Evolutionary conservation across 768 basidiomycete genomes (phyloP).

Genomic region (Trametes coccinea): DNA sequence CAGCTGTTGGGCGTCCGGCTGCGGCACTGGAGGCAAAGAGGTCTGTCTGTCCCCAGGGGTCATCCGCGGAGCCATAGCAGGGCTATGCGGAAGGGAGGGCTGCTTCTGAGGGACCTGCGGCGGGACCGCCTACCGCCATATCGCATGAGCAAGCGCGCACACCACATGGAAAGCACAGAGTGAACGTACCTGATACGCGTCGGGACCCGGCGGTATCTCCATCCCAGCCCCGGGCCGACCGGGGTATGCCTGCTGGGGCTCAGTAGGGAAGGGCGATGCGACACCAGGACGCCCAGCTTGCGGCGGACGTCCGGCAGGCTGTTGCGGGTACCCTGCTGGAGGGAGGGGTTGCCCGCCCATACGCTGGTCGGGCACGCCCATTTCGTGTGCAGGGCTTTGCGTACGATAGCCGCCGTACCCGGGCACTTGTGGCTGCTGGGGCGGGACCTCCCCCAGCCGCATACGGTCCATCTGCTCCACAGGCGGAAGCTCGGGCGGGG

Average conservation of each 20-base stretch:
- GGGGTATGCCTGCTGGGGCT: conserved; percentile 32
- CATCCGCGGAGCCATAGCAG: conserved; percentile 20
- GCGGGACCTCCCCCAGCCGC: conserved; percentile 20
- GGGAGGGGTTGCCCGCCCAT: conserved; percentile 11
- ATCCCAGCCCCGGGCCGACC: conserved; percentile 39
- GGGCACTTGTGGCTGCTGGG: conserved; percentile 8
- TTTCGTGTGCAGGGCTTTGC: conserved; percentile 11
- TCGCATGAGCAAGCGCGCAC: conserved; percentile 8
- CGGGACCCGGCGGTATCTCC: conserved; percentile 28
- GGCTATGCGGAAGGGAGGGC: conserved; percentile 23
- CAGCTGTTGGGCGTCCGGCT: conserved; percentile 31
- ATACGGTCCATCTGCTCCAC: conserved; percentile 30
- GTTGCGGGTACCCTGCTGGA: conserved; percentile 19
- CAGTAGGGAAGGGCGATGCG: conserved; percentile 48
- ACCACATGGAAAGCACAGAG: conserved; percentile 5
- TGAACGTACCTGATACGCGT: conserved; percentile 41
- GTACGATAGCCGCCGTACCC: conserved; percentile 16
- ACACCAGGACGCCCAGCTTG: conserved; percentile 46
- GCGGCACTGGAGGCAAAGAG: conserved; percentile 30
- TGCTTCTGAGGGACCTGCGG: conserved; percentile 35
- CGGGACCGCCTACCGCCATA: conserved; percentile 5
- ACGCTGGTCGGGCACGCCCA: conserved; percentile 7
- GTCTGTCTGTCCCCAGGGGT: conserved; percentile 28
- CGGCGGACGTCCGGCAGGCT: conserved; percentile 34
- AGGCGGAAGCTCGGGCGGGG: conserved; percentile 29